These are phyloP conservation scores for Alternaria sp. DNA, from an alignment of 2,329 filamentous ascomycete genomes.

Conservation along the genomic window DNA sequence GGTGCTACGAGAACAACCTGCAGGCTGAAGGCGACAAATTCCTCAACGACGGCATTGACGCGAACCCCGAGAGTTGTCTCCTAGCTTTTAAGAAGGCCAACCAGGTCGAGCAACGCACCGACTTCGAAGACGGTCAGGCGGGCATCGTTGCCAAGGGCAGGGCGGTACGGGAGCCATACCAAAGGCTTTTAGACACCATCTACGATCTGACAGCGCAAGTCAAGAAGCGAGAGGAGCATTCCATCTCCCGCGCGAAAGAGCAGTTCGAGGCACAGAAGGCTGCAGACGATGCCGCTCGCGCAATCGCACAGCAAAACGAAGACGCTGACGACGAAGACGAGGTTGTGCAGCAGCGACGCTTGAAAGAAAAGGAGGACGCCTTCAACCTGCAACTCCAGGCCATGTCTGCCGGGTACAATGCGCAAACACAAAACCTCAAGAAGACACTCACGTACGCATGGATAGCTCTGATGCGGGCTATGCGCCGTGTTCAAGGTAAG, in stretches of 20 bases:
- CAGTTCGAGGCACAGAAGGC: slow-evolving; percentile 59
- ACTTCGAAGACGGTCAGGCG: slow-evolving; percentile 79
- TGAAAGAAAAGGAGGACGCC: slow-evolving; percentile 60
- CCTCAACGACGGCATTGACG: slow-evolving; percentile 80
- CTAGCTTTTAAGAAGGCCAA: slow-evolving; percentile 91
- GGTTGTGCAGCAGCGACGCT: slow-evolving; percentile 41
- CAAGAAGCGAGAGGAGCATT: slow-evolving; percentile 71
- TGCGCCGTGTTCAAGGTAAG: slow-evolving; percentile 91
- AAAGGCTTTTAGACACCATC: slow-evolving; percentile 83
- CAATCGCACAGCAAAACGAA: slow-evolving; percentile 51
- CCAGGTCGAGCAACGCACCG: slow-evolving; percentile 80
- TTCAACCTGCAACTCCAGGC: slow-evolving; percentile 65
- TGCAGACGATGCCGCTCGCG: slow-evolving; percentile 52
- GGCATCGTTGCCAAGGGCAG: slow-evolving; percentile 70
- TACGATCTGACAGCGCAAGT: slow-evolving; percentile 83
- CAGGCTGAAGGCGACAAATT: slow-evolving; percentile 79
- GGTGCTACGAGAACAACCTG: slow-evolving; percentile 83
- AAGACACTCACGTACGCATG: slow-evolving; percentile 91
- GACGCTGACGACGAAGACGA: slow-evolving; percentile 66
- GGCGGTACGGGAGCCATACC: slow-evolving; percentile 83
- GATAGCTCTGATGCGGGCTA: slow-evolving; percentile 93
- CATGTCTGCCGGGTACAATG: slow-evolving; percentile 71
- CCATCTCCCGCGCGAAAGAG: slow-evolving; percentile 64
- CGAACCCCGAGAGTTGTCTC: slow-evolving; percentile 93
- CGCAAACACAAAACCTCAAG: slow-evolving; percentile 78